These are phyloP conservation scores for Suhomyces bokatorum DNA, from an alignment of 1,139 yeast genomes.

Conservation along the genomic window DNA sequence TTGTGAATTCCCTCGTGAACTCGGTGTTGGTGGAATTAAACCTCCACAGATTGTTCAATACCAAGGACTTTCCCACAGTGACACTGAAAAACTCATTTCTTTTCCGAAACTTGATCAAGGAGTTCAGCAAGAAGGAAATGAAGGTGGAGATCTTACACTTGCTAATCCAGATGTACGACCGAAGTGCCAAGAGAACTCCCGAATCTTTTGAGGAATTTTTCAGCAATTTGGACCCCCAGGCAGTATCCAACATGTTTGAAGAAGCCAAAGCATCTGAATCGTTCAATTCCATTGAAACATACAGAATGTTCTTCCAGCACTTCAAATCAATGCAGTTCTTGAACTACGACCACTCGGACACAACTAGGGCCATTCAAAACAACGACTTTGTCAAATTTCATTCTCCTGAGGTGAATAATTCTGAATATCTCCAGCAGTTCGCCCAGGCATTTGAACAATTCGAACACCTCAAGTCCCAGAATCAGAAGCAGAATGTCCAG, in stretches of 20 bases:
- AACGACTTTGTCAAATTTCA: conserved; percentile 19
- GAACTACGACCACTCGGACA: conserved; percentile 33
- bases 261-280: conserved; percentile 12
- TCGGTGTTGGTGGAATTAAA: conserved; percentile 30
- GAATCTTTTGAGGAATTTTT: conserved; percentile 19
- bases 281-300: conserved; percentile 25
- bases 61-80: conserved; percentile 11
- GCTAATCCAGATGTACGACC: conserved; percentile 17
- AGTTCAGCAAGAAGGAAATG: conserved; percentile 17
- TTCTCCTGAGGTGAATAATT: conserved; percentile 17
- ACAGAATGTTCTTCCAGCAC: conserved; percentile 25
- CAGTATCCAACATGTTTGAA: conserved; percentile 16
- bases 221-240: conserved; percentile 16
- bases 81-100: conserved; percentile 13
- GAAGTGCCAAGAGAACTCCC: conserved; percentile 16
- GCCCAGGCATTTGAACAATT: conserved; percentile 20
- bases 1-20: conserved; percentile 21
- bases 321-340: conserved; percentile 36
- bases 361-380: conserved; percentile 19
- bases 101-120: conserved; percentile 19
- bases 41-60: conserved; percentile 19
- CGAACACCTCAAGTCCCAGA: conserved; percentile 11
- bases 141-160: conserved; percentile 20
- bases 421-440: conserved; percentile 24
- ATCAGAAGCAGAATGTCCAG: too few species aligned